Evolutionary conservation across 2,329 filamentous ascomycete genomes (phyloP).

Genomic region (Graphium sp.): DNA sequence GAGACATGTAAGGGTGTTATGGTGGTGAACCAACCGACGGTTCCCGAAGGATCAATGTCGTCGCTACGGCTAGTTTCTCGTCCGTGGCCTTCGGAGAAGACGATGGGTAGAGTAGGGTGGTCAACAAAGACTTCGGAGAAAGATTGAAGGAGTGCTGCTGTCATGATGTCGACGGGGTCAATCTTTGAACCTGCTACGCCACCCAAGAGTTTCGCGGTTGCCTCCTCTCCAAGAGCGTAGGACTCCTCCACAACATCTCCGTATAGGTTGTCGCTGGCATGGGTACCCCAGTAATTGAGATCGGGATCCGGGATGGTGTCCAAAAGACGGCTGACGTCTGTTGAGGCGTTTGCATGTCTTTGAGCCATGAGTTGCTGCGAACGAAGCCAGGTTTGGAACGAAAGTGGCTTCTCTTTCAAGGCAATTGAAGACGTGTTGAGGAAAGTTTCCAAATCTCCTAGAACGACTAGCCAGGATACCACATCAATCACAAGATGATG

Average conservation of each 20-base stretch:
- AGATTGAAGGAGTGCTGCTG: constrained; percentile 12
- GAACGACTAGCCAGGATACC: constrained; percentile 26
- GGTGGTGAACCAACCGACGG: constrained; percentile 21
- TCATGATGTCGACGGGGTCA: constrained; percentile 16
- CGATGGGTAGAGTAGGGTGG: constrained; percentile 9
- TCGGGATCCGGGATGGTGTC: constrained; percentile 8
- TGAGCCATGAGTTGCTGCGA: no score
- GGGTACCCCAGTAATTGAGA: constrained; percentile 10
- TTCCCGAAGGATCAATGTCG: constrained; percentile 13
- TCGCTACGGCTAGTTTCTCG: constrained; percentile 14
- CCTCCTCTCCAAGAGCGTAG: constrained; percentile 6
- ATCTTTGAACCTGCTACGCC: constrained; percentile 12
- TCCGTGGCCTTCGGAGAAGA: constrained; percentile 18
- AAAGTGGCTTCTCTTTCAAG: constrained; percentile 7
- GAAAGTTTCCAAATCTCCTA: constrained; percentile 22
- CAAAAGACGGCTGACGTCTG: background rate
- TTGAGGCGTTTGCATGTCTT: background rate
- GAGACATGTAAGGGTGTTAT: constrained; percentile 16
- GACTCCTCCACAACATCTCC: constrained; percentile 7
- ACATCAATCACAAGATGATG: constrained; percentile 24
- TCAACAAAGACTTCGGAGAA: constrained; percentile 14
- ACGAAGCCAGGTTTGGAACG: constrained; percentile 19
- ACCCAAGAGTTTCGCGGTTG: constrained; percentile 8
- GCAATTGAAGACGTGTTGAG: constrained; percentile 9
- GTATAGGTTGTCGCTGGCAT: constrained; percentile 7